Evolutionary conservation across 257 asterid species (phyloP).

Genomic region (Linderniella brevidens): DNA sequence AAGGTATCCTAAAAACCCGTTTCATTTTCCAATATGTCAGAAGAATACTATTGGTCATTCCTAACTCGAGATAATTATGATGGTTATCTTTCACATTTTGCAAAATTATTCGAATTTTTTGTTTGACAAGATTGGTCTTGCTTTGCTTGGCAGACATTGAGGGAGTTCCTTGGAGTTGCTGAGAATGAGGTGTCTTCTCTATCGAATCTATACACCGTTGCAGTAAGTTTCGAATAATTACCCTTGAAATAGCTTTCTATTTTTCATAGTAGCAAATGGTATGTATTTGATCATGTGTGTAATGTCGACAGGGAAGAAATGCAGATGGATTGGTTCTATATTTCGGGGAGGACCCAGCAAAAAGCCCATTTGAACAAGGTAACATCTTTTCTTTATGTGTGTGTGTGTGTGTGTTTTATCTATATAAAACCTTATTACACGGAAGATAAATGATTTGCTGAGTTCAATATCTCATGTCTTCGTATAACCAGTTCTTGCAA

Average conservation of each 20-base stretch:
- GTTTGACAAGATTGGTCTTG: constrained; percentile 3
- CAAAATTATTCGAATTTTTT: not conserved
- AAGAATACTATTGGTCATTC: constrained; percentile 1
- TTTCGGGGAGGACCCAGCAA: constrained; percentile 88
- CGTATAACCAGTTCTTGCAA: constrained; percentile 65
- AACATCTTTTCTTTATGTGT: constrained; percentile 3
- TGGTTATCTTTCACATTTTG: constrained; percentile 1
- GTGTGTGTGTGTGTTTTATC: too few species aligned
- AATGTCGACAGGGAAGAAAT: constrained; percentile 47
- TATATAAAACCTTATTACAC: constrained; percentile 6
- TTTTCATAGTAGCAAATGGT: constrained; percentile 4
- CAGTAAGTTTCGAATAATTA: constrained; percentile 30
- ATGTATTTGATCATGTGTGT: constrained; percentile 9
- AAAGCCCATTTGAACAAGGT: constrained; percentile 95
- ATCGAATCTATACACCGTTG: constrained; percentile 43
- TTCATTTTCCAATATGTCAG: constrained; percentile 1
- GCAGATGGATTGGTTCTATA: constrained; percentile 74
- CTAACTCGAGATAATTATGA: not conserved
- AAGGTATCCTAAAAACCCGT: constrained; percentile 30
- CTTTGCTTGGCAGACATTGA: constrained; percentile 36
- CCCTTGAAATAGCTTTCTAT: constrained; percentile 6
- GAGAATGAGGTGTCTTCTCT: constrained; percentile 61
- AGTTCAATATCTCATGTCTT: constrained; percentile 18
- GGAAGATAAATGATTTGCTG: constrained; percentile 10
- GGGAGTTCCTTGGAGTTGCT: constrained; percentile 50